Evolutionary conservation across 1,139 yeast genomes (phyloP), one percentile per base, ranked within the genome.

Genomic region (Pichia sp.): DNA sequence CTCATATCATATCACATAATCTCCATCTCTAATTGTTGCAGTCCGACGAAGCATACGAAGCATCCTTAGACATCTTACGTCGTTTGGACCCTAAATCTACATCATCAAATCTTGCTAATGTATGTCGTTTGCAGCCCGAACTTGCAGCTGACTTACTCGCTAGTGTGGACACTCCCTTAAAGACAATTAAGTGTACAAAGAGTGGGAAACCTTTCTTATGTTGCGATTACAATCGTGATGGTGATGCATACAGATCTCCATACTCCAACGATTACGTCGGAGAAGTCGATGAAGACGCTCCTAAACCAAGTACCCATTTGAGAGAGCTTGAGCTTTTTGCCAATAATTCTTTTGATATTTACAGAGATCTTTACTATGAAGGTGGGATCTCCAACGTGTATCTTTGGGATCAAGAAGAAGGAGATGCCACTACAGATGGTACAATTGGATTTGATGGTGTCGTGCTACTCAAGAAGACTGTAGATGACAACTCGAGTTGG

Each of bases 141-240:
- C 60, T 87, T 29, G 93, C 96, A 6, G 95, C 82, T 53, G 98
- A 88, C 48, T 67, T 91, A 42, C 67, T 91, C 36, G 76, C 94
- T 4, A 73, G 94, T 0, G 88, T 88, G 13, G 98, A 91, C 59
- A 81, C 83, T 38, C 97, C 98, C 13, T 66, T 91, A 49, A 63
- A 65, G 31, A 64, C 77, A 29, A 58, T 67, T 35, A 67, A 66
- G 30, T 91, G 94, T 56, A 52, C 62, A 27, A 58, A 67, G 39
- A 58, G 76, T 8, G 83, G 84, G 16, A 82, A 81, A 57, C 72
- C 73, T 42, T 91, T 69, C 57, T 67, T 91, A 45, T 75, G 91
- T 37, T 91, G 98, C 61, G 98, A 91, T 57, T 91, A 88, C 59
- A 91, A 91, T 59, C 70, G 98, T 47, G 98, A 91, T 53, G 91